Base-by-base conservation (phyloP, 352 stramenopile species). In the Globisporangium echinulatum region DNA sequence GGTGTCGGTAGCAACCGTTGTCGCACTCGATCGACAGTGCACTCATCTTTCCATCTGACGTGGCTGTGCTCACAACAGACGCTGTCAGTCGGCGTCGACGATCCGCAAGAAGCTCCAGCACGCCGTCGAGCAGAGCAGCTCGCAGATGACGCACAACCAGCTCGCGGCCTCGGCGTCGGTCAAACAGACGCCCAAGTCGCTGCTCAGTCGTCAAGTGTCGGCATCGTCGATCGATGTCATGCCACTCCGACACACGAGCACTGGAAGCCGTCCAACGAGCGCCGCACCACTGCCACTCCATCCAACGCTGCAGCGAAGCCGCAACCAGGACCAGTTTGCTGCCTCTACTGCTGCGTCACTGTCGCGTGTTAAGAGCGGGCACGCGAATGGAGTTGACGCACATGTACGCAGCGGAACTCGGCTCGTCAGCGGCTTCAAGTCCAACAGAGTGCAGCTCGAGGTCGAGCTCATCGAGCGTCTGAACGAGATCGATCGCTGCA, bases 401-500 rank as follows among this genome's bases (percentile, higher is more conserved):
- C 8, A 33, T 15, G 5, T 11, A 9, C 0, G 10, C 15, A 37
- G 52, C 43, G 11, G 15, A 11, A 47, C 25, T 33, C 43, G 37
- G 48, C 9, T 49, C 14, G 36, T 75, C 38, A 63, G 69, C 15
- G 69, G 72, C 15, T 87, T 73, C 71, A 85, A 78, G 52, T 77
- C 76, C 8, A 71, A 48, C 11, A 72, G 64, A 1, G 67, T 84
- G 11, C 69, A 84, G 39, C 69, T 91, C 1, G 82, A 91, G 62
- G 69, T 88, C 17, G 77, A 90, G 52, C 61, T 91, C 25, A 70
- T 74, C 7, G 76, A 88, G 54, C 71, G 76, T 0, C 60, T 91
- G 25, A 81, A 87, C 53, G 79, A 87, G 44, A 85, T 91, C 51
- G 79, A 87, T 11, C 68, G 75, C 10, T 85, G 74, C 50, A 85